Conservation (phyloP, 768 basidiomycete genomes). For the Panus rudis region DNA sequence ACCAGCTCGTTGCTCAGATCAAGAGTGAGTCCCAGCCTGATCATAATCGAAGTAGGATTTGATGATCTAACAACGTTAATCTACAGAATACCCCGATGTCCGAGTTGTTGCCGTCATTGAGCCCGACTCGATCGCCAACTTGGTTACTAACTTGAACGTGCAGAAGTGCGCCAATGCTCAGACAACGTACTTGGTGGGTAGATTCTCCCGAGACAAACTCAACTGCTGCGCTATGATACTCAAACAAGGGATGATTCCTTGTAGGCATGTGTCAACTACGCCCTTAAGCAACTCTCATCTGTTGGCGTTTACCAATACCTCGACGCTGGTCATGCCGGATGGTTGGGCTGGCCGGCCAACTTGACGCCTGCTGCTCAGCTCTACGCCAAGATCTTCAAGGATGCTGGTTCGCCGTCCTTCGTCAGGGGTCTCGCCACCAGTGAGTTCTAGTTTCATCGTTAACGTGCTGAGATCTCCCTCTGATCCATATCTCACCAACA, state of each 20-base stretch:
- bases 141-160: slow-evolving; percentile 62
- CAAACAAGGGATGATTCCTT: neutral
- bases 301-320: slow-evolving; percentile 56
- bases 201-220: neutral
- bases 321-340: slow-evolving; percentile 55
- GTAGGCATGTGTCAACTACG: slow-evolving; percentile 45
- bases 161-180: slow-evolving; percentile 48
- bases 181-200: slow-evolving; percentile 40
- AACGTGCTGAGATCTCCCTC: neutral
- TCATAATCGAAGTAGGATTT: too few species aligned
- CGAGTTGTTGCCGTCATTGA: slow-evolving; percentile 60
- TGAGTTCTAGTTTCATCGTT: slow-evolving; percentile 4
- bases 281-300: slow-evolving; percentile 46
- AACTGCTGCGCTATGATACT: neutral
- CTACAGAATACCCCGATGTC: slow-evolving; percentile 45
- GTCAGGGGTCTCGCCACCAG: slow-evolving; percentile 57
- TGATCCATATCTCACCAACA: neutral
- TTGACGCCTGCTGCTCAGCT: slow-evolving; percentile 50
- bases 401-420: slow-evolving; percentile 46
- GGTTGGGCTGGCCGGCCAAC: slow-evolving; percentile 67
- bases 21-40: slow-evolving; percentile 29
- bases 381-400: slow-evolving; percentile 42
- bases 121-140: slow-evolving; percentile 61
- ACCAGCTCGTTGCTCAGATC: slow-evolving; percentile 52
- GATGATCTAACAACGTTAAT: too few species aligned